Percentiles rank a stretch among this genome's conserved stretches.
phyloP scores from a whole-genome alignment of 2,329 filamentous ascomycete species.

The Xylaria sp. region DNA sequence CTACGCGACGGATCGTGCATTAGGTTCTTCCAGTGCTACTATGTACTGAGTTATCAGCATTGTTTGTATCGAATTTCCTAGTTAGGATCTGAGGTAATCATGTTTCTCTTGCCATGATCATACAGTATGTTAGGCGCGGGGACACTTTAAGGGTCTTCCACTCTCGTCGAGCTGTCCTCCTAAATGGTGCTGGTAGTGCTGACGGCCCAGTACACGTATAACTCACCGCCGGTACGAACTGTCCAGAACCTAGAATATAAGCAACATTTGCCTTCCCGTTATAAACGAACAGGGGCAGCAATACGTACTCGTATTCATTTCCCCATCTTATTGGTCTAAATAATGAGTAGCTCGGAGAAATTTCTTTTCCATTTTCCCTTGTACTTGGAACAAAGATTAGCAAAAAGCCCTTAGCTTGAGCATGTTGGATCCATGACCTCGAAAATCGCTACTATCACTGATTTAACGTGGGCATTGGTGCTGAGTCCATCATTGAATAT shows the following conservation, averaged over 20 bases:
- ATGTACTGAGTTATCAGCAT: not conserved
- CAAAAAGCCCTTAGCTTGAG: not conserved
- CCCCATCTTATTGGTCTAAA: not conserved
- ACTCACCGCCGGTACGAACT: conserved; percentile 8
- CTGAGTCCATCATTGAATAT: not conserved
- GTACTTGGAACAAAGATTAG: not conserved
- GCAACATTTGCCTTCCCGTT: not conserved
- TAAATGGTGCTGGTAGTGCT: not conserved
- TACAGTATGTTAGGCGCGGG: not conserved
- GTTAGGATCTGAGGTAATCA: conserved; percentile 9
- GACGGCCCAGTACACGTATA: not conserved
- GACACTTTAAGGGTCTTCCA: not conserved
- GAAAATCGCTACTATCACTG: not conserved
- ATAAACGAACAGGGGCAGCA: not conserved
- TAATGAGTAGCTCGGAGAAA: not conserved
- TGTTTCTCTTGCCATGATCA: not conserved
- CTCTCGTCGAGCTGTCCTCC: not conserved
- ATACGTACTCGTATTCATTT: not conserved
- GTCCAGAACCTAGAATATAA: not conserved
- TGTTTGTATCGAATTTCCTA: conserved; percentile 7
- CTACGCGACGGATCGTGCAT: conserved; percentile 7
- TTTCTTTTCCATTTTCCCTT: not conserved
- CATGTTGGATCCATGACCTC: not conserved
- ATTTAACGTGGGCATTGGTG: not conserved
- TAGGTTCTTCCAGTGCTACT: not conserved